These are phyloP conservation scores for Dictyophora rubrovolvata DNA, from an alignment of 768 basidiomycete genomes.

Conservation along the genomic window DNA sequence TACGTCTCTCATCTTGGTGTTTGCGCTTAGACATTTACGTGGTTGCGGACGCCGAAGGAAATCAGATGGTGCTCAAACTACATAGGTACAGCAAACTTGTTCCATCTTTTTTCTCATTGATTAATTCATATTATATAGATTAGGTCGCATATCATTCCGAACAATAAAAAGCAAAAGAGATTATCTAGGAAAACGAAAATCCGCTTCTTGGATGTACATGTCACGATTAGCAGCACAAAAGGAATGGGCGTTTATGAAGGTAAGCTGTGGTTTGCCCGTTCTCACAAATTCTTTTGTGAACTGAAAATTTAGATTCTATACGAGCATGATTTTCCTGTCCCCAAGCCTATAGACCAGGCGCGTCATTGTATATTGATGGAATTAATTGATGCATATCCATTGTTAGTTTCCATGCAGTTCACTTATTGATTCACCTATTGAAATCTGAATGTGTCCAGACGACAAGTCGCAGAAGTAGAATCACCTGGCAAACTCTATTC, in stretches of 20 bases:
- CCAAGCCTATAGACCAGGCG: slow-evolving; percentile 86
- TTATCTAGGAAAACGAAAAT: slow-evolving; percentile 90
- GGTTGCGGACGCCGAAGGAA: slow-evolving; percentile 76
- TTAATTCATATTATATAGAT: slow-evolving; percentile 33
- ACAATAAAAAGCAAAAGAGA: slow-evolving; percentile 95
- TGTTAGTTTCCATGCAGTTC: slow-evolving; percentile 42
- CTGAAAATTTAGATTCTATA: slow-evolving; percentile 58
- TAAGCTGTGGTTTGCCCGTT: slow-evolving; percentile 52
- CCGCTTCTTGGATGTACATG: slow-evolving; percentile 99
- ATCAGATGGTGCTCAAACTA: slow-evolving; percentile 84
- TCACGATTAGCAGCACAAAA: slow-evolving; percentile 92
- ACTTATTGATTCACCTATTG: not conserved
- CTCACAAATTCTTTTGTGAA: not conserved
- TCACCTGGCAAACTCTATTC: slow-evolving; percentile 90
- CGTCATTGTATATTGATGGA: slow-evolving; percentile 96
- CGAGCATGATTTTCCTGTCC: slow-evolving; percentile 89
- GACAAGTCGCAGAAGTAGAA: slow-evolving; percentile 74
- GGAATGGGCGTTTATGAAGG: slow-evolving; percentile 99
- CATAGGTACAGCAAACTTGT: slow-evolving; percentile 55
- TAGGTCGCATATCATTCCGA: slow-evolving; percentile 96
- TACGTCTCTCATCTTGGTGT: not conserved
- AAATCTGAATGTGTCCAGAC: slow-evolving; percentile 34
- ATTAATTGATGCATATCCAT: slow-evolving; percentile 85
- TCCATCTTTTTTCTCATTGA: not conserved
- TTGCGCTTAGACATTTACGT: slow-evolving; percentile 66